phyloP scores from a whole-genome alignment of 805 yeast genomes.

The Ogataea ramenticola region DNA sequence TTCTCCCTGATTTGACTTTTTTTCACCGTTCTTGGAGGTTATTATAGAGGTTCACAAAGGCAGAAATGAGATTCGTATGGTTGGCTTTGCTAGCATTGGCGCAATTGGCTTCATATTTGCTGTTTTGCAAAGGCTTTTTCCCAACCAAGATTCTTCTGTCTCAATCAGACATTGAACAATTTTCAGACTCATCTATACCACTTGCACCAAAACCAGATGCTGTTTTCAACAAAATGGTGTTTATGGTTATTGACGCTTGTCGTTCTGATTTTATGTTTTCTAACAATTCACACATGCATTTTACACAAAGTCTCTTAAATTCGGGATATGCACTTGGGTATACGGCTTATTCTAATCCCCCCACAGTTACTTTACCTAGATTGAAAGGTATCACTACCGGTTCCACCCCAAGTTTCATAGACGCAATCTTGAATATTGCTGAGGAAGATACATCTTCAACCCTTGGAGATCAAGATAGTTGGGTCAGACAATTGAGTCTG shows the following conservation, averaged over 20 bases:
- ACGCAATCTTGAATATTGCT: conserved; percentile 89
- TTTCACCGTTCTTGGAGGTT: no score
- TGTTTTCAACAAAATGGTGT: conserved; percentile 58
- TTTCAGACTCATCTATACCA: conserved; percentile 26
- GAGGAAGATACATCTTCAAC: conserved; percentile 75
- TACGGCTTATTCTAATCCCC: conserved; percentile 91
- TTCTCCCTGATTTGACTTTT: no score
- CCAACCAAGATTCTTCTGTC: conserved; percentile 78
- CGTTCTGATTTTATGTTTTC: conserved; percentile 81
- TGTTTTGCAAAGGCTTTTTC: conserved; percentile 80
- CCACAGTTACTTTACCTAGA: conserved; percentile 93
- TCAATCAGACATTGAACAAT: conserved; percentile 40
- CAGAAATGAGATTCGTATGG: conserved; percentile 9
- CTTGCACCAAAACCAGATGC: conserved; percentile 25
- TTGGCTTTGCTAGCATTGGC: conserved; percentile 13
- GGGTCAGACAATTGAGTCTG: conserved; percentile 63
- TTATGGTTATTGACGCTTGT: conserved; percentile 91
- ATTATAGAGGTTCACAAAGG: no score
- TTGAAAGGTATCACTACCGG: conserved; percentile 93
- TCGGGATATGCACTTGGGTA: conserved; percentile 74
- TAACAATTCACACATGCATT: conserved; percentile 53
- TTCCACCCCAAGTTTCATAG: conserved; percentile 87
- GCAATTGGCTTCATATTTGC: conserved; percentile 47
- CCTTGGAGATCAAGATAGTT: conserved; percentile 71
- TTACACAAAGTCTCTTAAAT: conserved; percentile 58